Base-by-base conservation (phyloP, 345 rosid species). In the Dimocarpus longan region DNA sequence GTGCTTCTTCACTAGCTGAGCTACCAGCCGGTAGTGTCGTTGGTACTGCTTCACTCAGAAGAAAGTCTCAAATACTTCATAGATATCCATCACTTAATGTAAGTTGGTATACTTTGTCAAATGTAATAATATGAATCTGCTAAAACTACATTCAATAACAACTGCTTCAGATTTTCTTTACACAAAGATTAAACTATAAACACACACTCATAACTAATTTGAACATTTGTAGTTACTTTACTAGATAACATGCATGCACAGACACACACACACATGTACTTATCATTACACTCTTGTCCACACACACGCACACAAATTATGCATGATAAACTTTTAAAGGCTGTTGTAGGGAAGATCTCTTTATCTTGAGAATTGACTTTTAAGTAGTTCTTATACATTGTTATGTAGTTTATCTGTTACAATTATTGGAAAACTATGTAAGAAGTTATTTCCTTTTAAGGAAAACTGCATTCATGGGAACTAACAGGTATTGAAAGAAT, bases 1-100 rank as follows among this genome's bases (percentile, higher is more conserved):
- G 80, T 74, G 92, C 90, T 57, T 81, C 89, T 67, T 88, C 98
- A 0, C 83, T 94, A 8, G 92, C 93, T 10, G 95, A 91, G 19
- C 98, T 96, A 74, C 94, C 98, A 22, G 88, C 88, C 60, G 97
- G 98, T 74, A 94, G 98, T 73, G 78, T 93, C 79, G 82, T 96
- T 77, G 99, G 99, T 63, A 94, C 99, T 65, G 99, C 99, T 78
- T 96, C 99, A 74, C 97, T 96, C 11, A 89, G 99, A 84, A 88
- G 99, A 84, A 96, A 93, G 87, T 94, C 99, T 0, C 99, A 96
- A 77, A 89, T 96, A 77, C 98, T 96, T 68, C 87, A 96, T 77
- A 88, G 94, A 87, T 93, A 90, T 80, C 98, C 99, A 59, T 86
- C 90, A 4, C 89, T 96, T 60, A 85, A 52, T 52, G 99, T 92